Conservation (phyloP, 345 rosid species). For the Firmiana major region DNA sequence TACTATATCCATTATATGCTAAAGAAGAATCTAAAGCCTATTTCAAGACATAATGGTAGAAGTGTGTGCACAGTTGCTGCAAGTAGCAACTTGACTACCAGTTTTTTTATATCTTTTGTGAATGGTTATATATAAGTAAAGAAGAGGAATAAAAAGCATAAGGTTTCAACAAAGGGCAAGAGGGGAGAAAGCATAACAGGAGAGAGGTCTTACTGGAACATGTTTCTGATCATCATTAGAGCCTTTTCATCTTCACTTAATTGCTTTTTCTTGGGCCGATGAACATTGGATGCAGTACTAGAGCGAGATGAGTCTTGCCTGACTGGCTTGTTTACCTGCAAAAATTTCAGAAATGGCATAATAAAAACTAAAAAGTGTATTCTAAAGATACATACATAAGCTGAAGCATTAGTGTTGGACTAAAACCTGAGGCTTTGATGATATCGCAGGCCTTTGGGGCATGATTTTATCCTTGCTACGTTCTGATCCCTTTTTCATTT, state of each 20-base stretch:
- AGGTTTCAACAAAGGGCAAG: not conserved
- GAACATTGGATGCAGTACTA: not conserved
- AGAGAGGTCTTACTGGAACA: conserved; percentile 7
- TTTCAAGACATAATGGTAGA: not conserved
- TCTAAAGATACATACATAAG: not conserved
- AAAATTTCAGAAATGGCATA: not conserved
- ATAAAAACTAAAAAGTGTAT: not conserved
- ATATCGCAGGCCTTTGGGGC: conserved; percentile 41
- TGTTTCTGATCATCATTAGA: conserved; percentile 11
- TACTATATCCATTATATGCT: not conserved
- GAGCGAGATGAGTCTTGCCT: not conserved
- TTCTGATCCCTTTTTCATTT: conserved; percentile 45
- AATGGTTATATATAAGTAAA: not conserved
- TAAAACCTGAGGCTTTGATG: conserved; percentile 8
- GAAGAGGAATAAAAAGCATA: not conserved
- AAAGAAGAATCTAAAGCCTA: not conserved
- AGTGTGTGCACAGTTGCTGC: not conserved
- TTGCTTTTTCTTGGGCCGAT: conserved; percentile 8
- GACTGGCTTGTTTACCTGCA: not conserved
- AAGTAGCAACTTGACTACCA: not conserved
- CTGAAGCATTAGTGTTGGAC: not conserved
- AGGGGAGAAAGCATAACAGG: not conserved
- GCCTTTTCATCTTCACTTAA: conserved; percentile 15
- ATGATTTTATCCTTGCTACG: conserved; percentile 30
- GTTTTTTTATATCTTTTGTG: not conserved